Conservation (phyloP, 2,329 filamentous ascomycete species). For the Bipolaris sorokiniana region DNA sequence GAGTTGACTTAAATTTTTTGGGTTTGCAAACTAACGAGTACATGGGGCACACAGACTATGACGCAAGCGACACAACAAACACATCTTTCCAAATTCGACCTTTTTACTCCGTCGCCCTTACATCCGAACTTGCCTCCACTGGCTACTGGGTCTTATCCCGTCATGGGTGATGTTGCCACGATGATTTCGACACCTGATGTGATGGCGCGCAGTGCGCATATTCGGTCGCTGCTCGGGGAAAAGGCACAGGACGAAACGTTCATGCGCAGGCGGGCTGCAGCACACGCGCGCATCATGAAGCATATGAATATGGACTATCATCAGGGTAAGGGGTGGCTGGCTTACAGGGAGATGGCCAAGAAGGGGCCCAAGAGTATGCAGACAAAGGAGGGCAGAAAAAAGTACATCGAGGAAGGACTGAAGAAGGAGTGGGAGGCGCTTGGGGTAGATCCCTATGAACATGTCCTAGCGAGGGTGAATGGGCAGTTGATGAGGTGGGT, state of each 20-base stretch:
- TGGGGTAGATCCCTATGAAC: neutral
- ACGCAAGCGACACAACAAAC: slow-evolving; percentile 30
- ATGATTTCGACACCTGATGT: slow-evolving; percentile 38
- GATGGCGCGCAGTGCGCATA: slow-evolving; percentile 24
- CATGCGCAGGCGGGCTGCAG: slow-evolving; percentile 22
- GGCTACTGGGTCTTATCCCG: slow-evolving; percentile 22
- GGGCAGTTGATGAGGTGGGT: neutral
- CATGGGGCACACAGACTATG: slow-evolving; percentile 35
- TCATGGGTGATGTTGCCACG: slow-evolving; percentile 27
- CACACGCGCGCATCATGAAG: slow-evolving; percentile 28
- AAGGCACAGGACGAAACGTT: slow-evolving; percentile 3
- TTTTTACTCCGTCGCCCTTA: slow-evolving; percentile 41
- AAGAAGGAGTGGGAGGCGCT: slow-evolving; percentile 23
- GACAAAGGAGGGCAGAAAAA: slow-evolving; percentile 21
- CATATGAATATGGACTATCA: slow-evolving; percentile 21
- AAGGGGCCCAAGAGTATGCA: slow-evolving; percentile 24
- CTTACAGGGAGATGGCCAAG: neutral
- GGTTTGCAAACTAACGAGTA: neutral
- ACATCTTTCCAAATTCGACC: slow-evolving; percentile 39
- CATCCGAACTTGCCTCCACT: slow-evolving; percentile 35
- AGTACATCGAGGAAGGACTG: slow-evolving; percentile 27
- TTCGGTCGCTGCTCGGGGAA: slow-evolving; percentile 22
- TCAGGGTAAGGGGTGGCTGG: neutral
- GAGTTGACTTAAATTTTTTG: no score
- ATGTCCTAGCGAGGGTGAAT: slow-evolving; percentile 18